Evolutionary conservation across 139 green algal genomes (phyloP), one percentile per base, ranked within the genome.

Genomic region (Coelastrella sp.): DNA sequence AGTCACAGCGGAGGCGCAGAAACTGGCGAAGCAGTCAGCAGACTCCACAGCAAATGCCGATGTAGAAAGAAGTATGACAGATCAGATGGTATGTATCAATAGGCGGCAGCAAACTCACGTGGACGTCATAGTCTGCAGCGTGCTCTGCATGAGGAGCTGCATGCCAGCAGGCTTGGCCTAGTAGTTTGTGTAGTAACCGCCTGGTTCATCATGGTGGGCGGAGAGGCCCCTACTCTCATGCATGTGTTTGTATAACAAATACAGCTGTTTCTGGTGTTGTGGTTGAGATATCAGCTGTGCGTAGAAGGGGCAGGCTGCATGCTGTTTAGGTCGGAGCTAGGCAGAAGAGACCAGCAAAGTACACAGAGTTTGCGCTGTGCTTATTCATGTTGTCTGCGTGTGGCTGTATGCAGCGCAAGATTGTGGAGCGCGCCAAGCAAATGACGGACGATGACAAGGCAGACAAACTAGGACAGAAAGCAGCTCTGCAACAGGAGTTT

Each of bases 401-500:
- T 59, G 7, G 38, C 2, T 41, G 69, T 74, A 17, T 59, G 30
- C 87, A 90, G 85, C 67, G 64, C 25, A 87, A 88, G 59, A 81
- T 91, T 15, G 62, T 90, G 41, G 86, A 88, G 63, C 86, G 88
- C 51, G 91, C 89, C 40, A 90, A 89, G 81, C 66, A 79, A 34
- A 63, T 93, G 60, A 71, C 89, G 3, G 80, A 93, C 63, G 85
- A 93, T 53, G 50, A 85, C 40, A 74, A 21, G 4, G 35, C 35
- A 21, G 82, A 87, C 53, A 37, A 37, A 23, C n/a, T 37, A 4
- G 35, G 9, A 3, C 87, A 90, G 80, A 88, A 90, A 73, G 63
- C 90, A 80, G 85, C 89, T 23, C 72, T 95, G 82, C 88, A 87
- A 57, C 80, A 92, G 73, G 94, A 96, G 83, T 94, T 96, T 87